These are phyloP conservation scores for Rhodotorula glutinis DNA, from an alignment of 1,284 basidiomycete genomes.

Conservation along the genomic window DNA sequence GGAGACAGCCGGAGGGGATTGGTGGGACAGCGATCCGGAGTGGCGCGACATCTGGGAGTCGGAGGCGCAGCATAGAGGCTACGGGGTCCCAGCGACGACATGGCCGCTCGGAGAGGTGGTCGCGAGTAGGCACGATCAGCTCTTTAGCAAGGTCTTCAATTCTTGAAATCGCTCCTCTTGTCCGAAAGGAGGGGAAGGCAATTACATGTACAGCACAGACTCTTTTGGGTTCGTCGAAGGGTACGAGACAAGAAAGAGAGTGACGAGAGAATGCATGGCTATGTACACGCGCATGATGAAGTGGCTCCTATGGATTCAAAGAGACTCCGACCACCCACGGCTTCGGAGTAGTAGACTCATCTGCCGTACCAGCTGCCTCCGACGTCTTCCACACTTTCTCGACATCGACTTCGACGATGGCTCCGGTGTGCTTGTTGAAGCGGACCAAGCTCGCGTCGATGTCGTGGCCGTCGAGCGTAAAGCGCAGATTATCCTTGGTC, in stretches of 20 bases:
- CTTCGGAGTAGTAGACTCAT: too few relatives aligned
- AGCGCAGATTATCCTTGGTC: not conserved
- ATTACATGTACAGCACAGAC: too few relatives aligned
- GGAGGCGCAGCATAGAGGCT: slow-evolving; percentile 1
- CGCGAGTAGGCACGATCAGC: slow-evolving; percentile 81
- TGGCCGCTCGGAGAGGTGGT: slow-evolving; percentile 97
- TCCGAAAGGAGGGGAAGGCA: too few relatives aligned
- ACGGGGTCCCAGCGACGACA: slow-evolving; percentile 67
- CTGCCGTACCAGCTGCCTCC: not conserved
- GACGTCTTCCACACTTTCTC: slow-evolving; percentile 12
- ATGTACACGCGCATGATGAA: too few relatives aligned
- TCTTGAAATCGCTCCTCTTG: not conserved
- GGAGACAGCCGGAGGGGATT: slow-evolving; percentile 42
- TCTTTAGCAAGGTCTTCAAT: slow-evolving; percentile 96
- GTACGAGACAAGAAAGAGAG: too few relatives aligned
- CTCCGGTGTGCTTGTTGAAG: not conserved
- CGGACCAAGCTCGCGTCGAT: not conserved
- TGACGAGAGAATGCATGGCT: too few relatives aligned
- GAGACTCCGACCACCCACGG: not conserved
- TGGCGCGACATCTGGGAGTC: not conserved
- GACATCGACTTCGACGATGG: slow-evolving; percentile 17
- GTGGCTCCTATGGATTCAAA: too few relatives aligned
- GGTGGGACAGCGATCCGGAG: slow-evolving; percentile 17
- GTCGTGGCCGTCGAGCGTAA: slow-evolving; percentile 9
- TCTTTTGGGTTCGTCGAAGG: too few relatives aligned